Conservation (phyloP, 1,139 yeast genomes). For the Blastobotrys arbuscula region DNA sequence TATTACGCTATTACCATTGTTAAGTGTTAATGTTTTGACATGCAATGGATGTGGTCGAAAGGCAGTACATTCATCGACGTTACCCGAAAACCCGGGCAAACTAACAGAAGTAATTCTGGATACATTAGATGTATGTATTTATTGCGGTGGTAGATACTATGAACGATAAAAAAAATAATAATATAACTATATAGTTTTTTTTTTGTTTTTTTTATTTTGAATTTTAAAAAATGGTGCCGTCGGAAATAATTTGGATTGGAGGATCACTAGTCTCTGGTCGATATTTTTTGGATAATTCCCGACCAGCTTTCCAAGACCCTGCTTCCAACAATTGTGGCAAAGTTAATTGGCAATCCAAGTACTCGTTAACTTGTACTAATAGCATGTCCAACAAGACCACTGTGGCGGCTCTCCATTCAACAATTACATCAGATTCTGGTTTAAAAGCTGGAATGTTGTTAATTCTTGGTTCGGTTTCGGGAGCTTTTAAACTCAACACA, state of each 20-base stretch:
- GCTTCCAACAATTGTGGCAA: slow-evolving; percentile 58
- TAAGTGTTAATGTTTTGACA: slow-evolving; percentile 19
- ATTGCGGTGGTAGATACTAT: slow-evolving; percentile 25
- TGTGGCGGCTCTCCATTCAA: slow-evolving; percentile 60
- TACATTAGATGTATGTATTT: slow-evolving; percentile 22
- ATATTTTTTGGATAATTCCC: slow-evolving; percentile 46
- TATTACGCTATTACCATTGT: slow-evolving; percentile 22
- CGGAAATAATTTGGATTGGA: slow-evolving; percentile 52
- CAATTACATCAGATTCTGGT: slow-evolving; percentile 51
- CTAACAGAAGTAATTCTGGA: slow-evolving; percentile 17
- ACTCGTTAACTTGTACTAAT: slow-evolving; percentile 43
- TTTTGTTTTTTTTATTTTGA: neutral
- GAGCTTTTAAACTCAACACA: slow-evolving; percentile 40
- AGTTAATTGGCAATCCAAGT: slow-evolving; percentile 29
- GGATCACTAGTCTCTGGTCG: slow-evolving; percentile 50
- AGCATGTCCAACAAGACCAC: slow-evolving; percentile 49
- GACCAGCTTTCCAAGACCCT: slow-evolving; percentile 59
- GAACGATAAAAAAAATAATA: slow-evolving; percentile 24
- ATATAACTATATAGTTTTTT: neutral
- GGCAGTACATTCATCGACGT: slow-evolving; percentile 10
- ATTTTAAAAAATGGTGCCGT: slow-evolving; percentile 50
- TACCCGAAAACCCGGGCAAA: slow-evolving; percentile 9
- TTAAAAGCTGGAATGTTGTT: slow-evolving; percentile 43
- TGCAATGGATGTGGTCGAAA: slow-evolving; percentile 23
- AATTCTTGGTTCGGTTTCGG: slow-evolving; percentile 30